Base-by-base conservation (phyloP, 2,329 filamentous ascomycete species). In the Colletotrichum truncatum region DNA sequence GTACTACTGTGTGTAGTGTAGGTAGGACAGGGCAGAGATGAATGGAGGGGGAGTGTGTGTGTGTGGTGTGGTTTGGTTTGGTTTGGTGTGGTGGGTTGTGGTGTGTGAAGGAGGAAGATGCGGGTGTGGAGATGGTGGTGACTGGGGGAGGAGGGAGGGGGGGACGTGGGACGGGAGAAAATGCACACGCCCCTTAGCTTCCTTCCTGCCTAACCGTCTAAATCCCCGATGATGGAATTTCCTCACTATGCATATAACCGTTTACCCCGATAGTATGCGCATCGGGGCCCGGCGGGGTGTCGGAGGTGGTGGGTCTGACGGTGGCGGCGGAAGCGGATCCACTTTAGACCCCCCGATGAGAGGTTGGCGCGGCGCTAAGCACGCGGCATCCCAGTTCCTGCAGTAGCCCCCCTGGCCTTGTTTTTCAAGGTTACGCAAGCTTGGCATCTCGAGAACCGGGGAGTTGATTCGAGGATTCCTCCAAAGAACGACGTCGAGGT, bases 321-420 rank as follows among this genome's bases (percentile, higher is more conserved):
- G 12, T 45, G 41, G 36, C 38, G 25, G 30, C 64, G 46, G 63
- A 51, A 56, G 63, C 49, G 63, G 63, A 34, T 51, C 63, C 63
- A 66, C 28, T 7, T 14, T 5, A 9, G 8, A 4, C 52, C n/a
- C 52, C n/a, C 53, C 52, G 38, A 21, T 18, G 36, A 48, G 30
- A 46, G 39, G 28, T 32, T 53, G 46, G 36, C n/a, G 45, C 32
- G 21, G 38, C 60, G 60, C 64, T 64, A 66, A 7, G 21, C 51
- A 46, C 38, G 62, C 55, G 21, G 65, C 30, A 66, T 62, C 65
- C 65, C 51, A 62, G 65, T 58, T 55, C 65, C 65, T 67, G 65
- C 65, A 66, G 43, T 66, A 67, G 65, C 39, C 34, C n/a, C n/a
- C n/a, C 28, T 41, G 43, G 36, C 41, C 43, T 45, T 38, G 28